phyloP scores from a whole-genome alignment of 2,329 filamentous ascomycete species.

The Fusarium anguioides region DNA sequence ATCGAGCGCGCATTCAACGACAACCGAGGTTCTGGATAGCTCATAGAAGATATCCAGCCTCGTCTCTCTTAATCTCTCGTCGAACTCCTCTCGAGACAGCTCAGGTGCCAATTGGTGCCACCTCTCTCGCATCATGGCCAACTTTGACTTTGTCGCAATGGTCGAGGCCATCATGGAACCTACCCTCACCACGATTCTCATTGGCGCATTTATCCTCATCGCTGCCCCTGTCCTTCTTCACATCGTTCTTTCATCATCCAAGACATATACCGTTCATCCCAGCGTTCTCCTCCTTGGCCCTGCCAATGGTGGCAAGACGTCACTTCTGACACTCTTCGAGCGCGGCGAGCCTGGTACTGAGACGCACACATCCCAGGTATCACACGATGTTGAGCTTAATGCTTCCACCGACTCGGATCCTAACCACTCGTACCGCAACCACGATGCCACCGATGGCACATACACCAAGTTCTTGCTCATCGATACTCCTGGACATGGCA shows the following conservation, averaged over 20 bases:
- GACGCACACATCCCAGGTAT: conserved; percentile 67
- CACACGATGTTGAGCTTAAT: conserved; percentile 66
- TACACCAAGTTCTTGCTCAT: conserved; percentile 79
- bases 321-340: conserved; percentile 80
- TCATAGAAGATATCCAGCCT: neutral
- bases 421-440: conserved; percentile 62
- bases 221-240: conserved; percentile 83
- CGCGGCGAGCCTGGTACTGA: conserved; percentile 58
- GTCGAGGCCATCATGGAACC: conserved; percentile 68
- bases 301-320: conserved; percentile 86
- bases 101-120: conserved; percentile 29
- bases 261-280: conserved; percentile 74
- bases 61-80: neutral
- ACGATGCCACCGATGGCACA: conserved; percentile 63
- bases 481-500: conserved; percentile 96
- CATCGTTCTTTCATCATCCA: conserved; percentile 74
- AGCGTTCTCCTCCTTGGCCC: conserved; percentile 86
- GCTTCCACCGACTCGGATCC: conserved; percentile 59
- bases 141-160: conserved; percentile 53
- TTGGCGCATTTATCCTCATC: conserved; percentile 78
- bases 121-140: conserved; percentile 50
- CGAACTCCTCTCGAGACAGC: neutral
- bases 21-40: neutral
- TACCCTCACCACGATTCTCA: conserved; percentile 69
- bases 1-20: conserved; percentile 1